Conservation (phyloP, 2,329 filamentous ascomycete species). For the Cercospora brassicicola region DNA sequence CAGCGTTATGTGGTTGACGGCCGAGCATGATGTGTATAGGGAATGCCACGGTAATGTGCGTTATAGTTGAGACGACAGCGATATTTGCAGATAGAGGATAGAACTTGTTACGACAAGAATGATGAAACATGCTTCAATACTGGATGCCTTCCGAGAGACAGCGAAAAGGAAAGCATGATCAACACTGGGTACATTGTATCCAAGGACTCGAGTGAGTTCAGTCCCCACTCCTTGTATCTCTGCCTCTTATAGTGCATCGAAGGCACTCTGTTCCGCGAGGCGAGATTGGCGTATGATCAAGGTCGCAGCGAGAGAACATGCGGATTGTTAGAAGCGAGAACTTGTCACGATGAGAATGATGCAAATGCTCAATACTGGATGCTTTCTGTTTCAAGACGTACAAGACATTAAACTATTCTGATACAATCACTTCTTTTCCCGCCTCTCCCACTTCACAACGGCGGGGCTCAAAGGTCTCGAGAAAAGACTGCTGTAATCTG, state of each 20-base stretch:
- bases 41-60: not conserved
- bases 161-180: too few species aligned
- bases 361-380: not conserved
- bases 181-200: too few species aligned
- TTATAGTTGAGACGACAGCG: not conserved
- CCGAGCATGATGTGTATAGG: not conserved
- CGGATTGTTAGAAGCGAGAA: too few species aligned
- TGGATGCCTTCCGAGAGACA: not conserved
- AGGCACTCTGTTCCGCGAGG: too few species aligned
- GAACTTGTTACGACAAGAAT: not conserved
- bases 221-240: too few species aligned
- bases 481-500: slow-evolving; percentile 62
- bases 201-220: too few species aligned
- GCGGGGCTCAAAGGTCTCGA: slow-evolving; percentile 48
- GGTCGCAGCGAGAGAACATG: too few species aligned
- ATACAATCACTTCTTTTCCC: slow-evolving; percentile 43
- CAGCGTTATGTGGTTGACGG: not conserved
- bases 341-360: not conserved
- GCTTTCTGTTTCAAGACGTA: not conserved
- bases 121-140: not conserved
- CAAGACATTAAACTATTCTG: not conserved
- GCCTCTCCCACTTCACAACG: slow-evolving; percentile 72
- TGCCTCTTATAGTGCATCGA: too few species aligned
- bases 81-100: not conserved
- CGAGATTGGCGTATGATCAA: too few species aligned